These are phyloP conservation scores for Phaseolus coccineus DNA, from an alignment of 331 rosid genomes.

Conservation along the genomic window DNA sequence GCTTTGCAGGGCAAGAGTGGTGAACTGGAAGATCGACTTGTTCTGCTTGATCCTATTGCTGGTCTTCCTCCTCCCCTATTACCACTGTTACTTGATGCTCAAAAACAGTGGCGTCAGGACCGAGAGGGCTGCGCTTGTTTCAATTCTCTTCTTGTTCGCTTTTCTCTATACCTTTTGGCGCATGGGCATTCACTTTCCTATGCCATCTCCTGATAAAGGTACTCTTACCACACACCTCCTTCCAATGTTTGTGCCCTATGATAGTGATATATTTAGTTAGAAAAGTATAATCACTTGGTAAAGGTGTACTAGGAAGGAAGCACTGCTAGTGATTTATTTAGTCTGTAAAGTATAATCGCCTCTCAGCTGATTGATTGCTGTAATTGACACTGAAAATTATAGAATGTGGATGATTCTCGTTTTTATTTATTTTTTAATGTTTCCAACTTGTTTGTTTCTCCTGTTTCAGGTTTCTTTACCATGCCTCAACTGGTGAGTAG, in stretches of 20 bases:
- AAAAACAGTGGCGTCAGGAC: slow-evolving; percentile 71
- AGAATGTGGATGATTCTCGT: not conserved
- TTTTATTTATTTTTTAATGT: not conserved
- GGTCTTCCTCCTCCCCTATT: slow-evolving; percentile 88
- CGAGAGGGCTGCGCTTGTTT: slow-evolving; percentile 87
- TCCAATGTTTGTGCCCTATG: not conserved
- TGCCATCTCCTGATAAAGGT: slow-evolving; percentile 95
- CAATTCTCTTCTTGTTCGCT: slow-evolving; percentile 74
- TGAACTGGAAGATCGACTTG: slow-evolving; percentile 94
- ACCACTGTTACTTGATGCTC: slow-evolving; percentile 94
- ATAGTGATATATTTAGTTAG: not conserved
- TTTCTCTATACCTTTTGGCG: slow-evolving; percentile 96
- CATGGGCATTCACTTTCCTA: slow-evolving; percentile 97
- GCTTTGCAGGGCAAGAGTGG: slow-evolving; percentile 72
- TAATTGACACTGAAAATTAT: not conserved
- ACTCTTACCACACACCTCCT: not conserved
- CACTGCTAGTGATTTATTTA: not conserved
- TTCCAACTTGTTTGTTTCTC: not conserved
- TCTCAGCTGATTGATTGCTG: no score
- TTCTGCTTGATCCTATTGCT: slow-evolving; percentile 83
- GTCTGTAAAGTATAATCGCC: not conserved
- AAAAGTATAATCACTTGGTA: no score
- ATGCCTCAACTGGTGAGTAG: slow-evolving; percentile 96
- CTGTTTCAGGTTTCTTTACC: slow-evolving; percentile 79
- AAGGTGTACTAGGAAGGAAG: not conserved